Evolutionary conservation across 2,329 filamentous ascomycete genomes (phyloP), one percentile per base, ranked within the genome.

Genomic region (Sphaerulina vaccinii): DNA sequence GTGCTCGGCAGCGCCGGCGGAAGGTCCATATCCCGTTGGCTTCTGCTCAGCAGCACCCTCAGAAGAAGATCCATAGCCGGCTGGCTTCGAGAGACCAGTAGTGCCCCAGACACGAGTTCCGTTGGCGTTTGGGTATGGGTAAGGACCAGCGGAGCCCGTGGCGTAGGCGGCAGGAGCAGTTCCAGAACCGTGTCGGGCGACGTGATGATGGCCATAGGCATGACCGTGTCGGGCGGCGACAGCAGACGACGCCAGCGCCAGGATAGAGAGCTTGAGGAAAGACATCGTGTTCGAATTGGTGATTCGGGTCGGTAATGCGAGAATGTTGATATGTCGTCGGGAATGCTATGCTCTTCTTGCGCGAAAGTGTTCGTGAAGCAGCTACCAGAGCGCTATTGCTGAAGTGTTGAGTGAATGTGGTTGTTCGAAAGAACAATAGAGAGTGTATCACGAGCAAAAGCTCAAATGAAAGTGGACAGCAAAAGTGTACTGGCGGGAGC

Each of bases 211-310:
- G 43, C 54, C 49, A 49, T 60, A 48, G 46, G 49, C 50, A 10
- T 54, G 51, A 19, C 65, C 47, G 24, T 41, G 45, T 16, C 45
- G 24, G 35, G 49, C 29, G 57, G 68, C 68, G 36, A 73, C 68
- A 48, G 68, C 58, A 46, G 72, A 72, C 16, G 71, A 64, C 52
- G 67, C 67, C 54, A 77, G 65, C 44, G 73, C 71, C 69, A 76
- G 62, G 54, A 75, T 65, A 56, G 68, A 69, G 58, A 76, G 61
- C 59, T 71, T 63, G 65, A 63, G 55, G 21, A 65, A 62, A 55
- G 64, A 66, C 68, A 71, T 71, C 56, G 52, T 63, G 53, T 44
- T 49, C 41, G 64, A 65, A 67, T 69, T 71, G 56, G 52, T 63
- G 52, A 45, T 49, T 44, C 49, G 40, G 53, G 47, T 57, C 52